A percentile compares a stretch with the other conserved stretches of the same genome.
phyloP scores from a whole-genome alignment of 108 stramenopile genomes.

The Nitzschia sp. region DNA sequence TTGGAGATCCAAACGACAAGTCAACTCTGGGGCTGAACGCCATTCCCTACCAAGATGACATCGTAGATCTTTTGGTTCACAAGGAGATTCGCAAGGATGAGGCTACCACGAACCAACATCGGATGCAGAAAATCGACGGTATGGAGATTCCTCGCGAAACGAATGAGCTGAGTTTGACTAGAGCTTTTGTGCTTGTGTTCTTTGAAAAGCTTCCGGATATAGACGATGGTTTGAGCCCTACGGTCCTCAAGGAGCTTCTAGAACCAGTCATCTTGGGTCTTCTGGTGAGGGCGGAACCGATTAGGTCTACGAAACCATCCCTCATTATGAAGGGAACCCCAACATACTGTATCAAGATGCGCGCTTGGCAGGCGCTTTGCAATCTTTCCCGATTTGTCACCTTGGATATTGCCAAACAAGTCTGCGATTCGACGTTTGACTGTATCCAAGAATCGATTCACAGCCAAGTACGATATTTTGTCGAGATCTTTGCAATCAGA shows the following conservation, averaged over 20 bases:
- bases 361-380: conserved; percentile 85
- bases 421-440: conserved; percentile 52
- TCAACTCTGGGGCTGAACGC: conserved; percentile 51
- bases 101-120: conserved; percentile 49
- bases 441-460: conserved; percentile 62
- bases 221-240: conserved; percentile 37
- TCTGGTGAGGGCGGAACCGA: conserved; percentile 52
- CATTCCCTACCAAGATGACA: conserved; percentile 75
- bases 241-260: conserved; percentile 59
- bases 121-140: conserved; percentile 1
- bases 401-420: conserved; percentile 53
- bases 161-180: conserved; percentile 57
- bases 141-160: conserved; percentile 40
- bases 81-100: conserved; percentile 76
- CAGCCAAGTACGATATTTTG: conserved; percentile 82
- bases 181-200: conserved; percentile 73
- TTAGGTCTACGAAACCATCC: conserved; percentile 28
- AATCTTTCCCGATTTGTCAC: conserved; percentile 73
- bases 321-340: conserved; percentile 70
- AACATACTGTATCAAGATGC: conserved; percentile 67
- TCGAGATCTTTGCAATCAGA: conserved; percentile 83
- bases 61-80: conserved; percentile 71
- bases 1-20: conserved; percentile 38
- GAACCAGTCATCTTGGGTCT: conserved; percentile 62
- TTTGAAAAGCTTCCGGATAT: conserved; percentile 63